Evolutionary conservation across 2,329 filamentous ascomycete genomes (phyloP), one percentile per base, ranked within the genome.

Genomic region (Colletotrichum higginsianum): DNA sequence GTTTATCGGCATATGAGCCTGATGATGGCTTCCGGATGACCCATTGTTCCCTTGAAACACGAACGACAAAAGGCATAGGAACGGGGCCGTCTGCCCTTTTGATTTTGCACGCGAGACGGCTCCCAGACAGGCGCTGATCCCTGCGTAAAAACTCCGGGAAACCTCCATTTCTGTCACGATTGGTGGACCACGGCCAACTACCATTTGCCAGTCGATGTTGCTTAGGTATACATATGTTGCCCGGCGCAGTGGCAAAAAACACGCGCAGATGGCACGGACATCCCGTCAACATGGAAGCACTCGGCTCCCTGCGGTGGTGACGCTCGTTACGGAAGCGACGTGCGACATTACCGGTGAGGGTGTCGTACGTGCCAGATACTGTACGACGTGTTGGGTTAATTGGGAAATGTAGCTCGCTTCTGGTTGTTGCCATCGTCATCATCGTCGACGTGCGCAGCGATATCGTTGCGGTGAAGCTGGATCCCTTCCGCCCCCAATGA

Each of bases 311-410:
- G 21, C n/a, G 15, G 7, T 2, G 21, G 40, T 60, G 38, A 21
- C 35, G 65, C 61, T 65, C 44, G 66, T 61, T 65, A 65, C 5
- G 23, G 44, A 69, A 64, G 53, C 53, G 23, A 46, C 35, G 26
- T 58, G 46, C 7, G 61, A 53, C 53, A 38, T 57, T n/a, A 44
- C 26, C 12, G 53, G 46, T 7, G 35, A 7, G 35, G 46, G 40
- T 57, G 52, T 46, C 56, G 21, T 23, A 38, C 35, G 23, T 18
- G 38, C 7, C 18, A 16, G 3, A 30, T 12, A 44, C 13, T 18
- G 8, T n/a, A 15, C n/a, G 23, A 16, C 50, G 23, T 12, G 5
- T 12, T 42, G 26, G 9, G 38, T 18, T 38, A 26, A 44, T 21
- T 53, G 26, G 35, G 42, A 47, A 42, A 7, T 47, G 57, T 40